Evolutionary conservation across 192 early-diverging fungal species (phyloP), one percentile per base, ranked within the genome.

Genomic region (Jimgerdemannia lactiflua): DNA sequence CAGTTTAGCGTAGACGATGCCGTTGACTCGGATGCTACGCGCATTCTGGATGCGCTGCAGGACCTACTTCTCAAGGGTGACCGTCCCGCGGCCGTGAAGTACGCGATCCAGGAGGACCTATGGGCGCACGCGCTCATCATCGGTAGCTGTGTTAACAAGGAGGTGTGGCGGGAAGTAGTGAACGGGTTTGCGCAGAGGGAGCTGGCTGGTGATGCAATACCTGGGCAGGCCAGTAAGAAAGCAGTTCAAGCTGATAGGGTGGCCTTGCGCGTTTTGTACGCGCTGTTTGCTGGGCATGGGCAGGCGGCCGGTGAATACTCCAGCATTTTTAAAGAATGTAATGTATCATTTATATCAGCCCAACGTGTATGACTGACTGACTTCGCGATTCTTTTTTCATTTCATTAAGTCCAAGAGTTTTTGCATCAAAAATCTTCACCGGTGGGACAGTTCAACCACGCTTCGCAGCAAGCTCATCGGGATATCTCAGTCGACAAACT

Each of bases 91-190:
- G 87, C 92, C 72, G 79, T 89, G 78, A 79, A 78, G 40, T 78
- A 82, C 42, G 80, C 82, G 4, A 81, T 87, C 54, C 72, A 78
- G 75, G 73, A 79, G 67, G 71, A 84, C 65, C 70, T 96, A 59
- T 99, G 98, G 98, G 81, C 92, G 1, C 94, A 98, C 81, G 98
- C 96, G 4, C 86, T 98, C 20, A 89, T 97, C 8, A 91, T 99
- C 79, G 91, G 92, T 43, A 96, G 93, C 75, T 92, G 94, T 73
- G 91, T 96, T 4, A 92, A 93, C 74, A 92, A 94, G 75, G 91
- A 93, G 40, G 81, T 89, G 1, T 98, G 96, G 90, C 88, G 90
- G 67, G 89, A 93, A 8, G 94, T 95, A 2, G 89, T 97, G 64
- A 83, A 82, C 20, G 79, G 89, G 39, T 96, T 96, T 80, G 80